Evolutionary conservation across 1,139 yeast genomes (phyloP), one percentile per base, ranked within the genome.

Genomic region (Groenewaldozyma sp.): DNA sequence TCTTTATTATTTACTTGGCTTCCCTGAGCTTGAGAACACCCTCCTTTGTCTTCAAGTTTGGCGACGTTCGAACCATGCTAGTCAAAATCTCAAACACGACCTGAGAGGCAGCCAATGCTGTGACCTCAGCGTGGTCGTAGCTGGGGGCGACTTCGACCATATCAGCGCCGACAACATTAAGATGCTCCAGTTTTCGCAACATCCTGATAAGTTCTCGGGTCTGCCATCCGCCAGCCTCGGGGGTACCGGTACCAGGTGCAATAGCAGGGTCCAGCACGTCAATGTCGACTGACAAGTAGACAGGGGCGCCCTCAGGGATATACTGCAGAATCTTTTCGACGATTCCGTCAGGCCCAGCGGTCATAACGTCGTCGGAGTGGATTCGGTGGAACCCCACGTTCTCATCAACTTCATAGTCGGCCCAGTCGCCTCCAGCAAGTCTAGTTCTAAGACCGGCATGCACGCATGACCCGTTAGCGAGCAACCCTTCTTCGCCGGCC

Each of bases 191-290:
- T 9, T 66, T 66, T 50, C 87, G 70, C 44, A 82, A 63, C 19
- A 82, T 66, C 45, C 74, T 68, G 43, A 80, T 68, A 44, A 82
- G 65, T 55, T 82, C 93, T 46, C 93, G 67, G 6, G 91, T 82
- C 39, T 80, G 64, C 71, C 82, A 73, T 38, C 93, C 93, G 41
- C 93, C 93, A 2, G 83, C 78, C 60, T 82, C 93, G 45, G 80
- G 82, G 5, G 93, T 82, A 4, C 93, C 93, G 1, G 93, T 82
- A 27, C 31, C 93, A 43, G 86, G 82, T 4, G 88, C 84, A 53
- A 77, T 73, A 1, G 81, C 88, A 1, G 93, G 93, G 56, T 82
- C 94, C 48, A 82, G 65, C 14, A 79, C 84, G 58, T 82, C 93
- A 38, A 82, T 79, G 56, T 82, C 94, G 28, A 82, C 80, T 4